Percentiles rank a stretch among this genome's conserved stretches.
phyloP scores from a whole-genome alignment of 225 moss, liverwort and hornwort genomes.

The Pleurozium schreberi region DNA sequence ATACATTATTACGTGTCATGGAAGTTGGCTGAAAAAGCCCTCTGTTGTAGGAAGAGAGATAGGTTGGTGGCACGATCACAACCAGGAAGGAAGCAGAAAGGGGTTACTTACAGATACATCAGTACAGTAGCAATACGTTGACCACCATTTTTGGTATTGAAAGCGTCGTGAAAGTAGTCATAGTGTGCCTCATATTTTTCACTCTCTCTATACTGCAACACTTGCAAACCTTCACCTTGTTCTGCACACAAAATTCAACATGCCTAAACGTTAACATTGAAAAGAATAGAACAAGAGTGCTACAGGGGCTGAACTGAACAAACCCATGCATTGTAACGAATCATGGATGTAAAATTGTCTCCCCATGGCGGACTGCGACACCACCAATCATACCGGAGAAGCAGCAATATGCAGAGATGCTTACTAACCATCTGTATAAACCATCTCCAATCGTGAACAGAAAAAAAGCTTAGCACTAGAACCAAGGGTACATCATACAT shows the following conservation, averaged over 20 bases:
- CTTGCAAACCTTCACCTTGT: conserved; percentile 98
- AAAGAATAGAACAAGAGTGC: neutral
- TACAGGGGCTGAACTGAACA: neutral
- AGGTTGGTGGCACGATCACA: neutral
- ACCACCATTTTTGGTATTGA: conserved; percentile 93
- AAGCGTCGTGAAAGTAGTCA: conserved; percentile 93
- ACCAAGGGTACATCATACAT: neutral
- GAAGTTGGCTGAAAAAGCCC: neutral
- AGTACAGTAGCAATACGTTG: conserved; percentile 92
- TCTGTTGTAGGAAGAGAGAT: neutral
- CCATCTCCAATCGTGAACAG: neutral
- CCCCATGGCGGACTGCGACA: neutral
- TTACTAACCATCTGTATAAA: neutral
- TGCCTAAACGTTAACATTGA: neutral
- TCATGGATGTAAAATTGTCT: neutral
- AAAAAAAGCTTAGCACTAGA: neutral
- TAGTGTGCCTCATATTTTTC: conserved; percentile 96
- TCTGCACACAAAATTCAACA: conserved; percentile 34
- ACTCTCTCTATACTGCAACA: conserved; percentile 87
- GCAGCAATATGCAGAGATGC: neutral
- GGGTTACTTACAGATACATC: conserved; percentile 80
- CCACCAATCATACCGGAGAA: neutral
- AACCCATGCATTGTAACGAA: neutral
- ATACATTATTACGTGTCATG: neutral
- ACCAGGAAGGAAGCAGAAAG: neutral